A percentile compares a stretch with the other conserved stretches of the same genome.
Evolutionary conservation across 225 moss, liverwort and hornwort genomes (phyloP).

Genomic region (Bryum argenteum): DNA sequence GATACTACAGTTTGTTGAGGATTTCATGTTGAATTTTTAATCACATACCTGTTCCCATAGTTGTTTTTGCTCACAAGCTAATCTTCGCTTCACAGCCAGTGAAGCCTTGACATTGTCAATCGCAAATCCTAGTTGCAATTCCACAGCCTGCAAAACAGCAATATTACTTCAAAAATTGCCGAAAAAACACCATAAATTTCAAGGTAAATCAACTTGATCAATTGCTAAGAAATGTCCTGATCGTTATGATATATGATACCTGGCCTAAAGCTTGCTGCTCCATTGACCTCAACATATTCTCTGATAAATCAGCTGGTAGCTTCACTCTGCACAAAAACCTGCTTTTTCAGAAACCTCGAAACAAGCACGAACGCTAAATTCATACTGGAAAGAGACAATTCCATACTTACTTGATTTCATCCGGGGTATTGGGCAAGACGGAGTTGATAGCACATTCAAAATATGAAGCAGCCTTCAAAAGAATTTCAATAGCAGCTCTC

Average conservation of each 20-base stretch:
- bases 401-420: conserved; percentile 46
- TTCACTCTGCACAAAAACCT: conserved; percentile 27
- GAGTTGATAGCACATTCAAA: conserved; percentile 53
- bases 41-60: conserved; percentile 51
- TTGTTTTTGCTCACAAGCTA: conserved; percentile 63
- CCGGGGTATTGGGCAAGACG: conserved; percentile 40
- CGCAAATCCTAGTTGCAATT: conserved; percentile 60
- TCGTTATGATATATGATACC: conserved; percentile 13
- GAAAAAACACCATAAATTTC: neutral
- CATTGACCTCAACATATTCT: conserved; percentile 43
- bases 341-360: too few species aligned
- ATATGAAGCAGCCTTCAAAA: conserved; percentile 55
- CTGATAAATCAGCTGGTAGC: conserved; percentile 47
- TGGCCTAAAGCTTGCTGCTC: conserved; percentile 56
- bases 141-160: conserved; percentile 51
- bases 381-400: too few species aligned
- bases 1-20: too few species aligned
- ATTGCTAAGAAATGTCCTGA: too few species aligned
- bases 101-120: conserved; percentile 57
- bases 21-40: neutral
- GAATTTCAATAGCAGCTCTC: conserved; percentile 42
- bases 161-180: neutral
- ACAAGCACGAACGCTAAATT: too few species aligned
- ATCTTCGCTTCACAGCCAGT: conserved; percentile 54
- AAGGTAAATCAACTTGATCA: neutral